phyloP scores from a whole-genome alignment of 1,284 basidiomycete species.

The Trametes pubescens region DNA sequence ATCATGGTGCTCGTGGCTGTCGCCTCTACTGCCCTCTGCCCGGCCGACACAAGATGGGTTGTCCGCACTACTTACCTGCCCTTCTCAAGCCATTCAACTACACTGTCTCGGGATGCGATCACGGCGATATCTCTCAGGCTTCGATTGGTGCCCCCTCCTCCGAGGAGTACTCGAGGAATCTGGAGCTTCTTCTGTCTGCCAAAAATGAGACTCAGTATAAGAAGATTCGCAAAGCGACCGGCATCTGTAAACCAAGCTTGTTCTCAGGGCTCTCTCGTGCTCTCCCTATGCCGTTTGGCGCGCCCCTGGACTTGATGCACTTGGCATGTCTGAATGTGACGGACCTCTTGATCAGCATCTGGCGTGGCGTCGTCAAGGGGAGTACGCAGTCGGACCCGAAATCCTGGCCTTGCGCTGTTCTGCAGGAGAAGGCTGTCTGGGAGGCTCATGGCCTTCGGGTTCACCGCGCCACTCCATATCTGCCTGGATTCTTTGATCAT shows the following conservation, averaged over 20 bases:
- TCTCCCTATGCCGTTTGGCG: slow-evolving; percentile 31
- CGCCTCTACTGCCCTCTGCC: slow-evolving; percentile 41
- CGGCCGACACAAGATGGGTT: slow-evolving; percentile 44
- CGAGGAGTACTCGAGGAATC: slow-evolving; percentile 30
- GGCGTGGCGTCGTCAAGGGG: slow-evolving; percentile 41
- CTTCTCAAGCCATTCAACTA: slow-evolving; percentile 41
- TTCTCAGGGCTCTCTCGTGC: slow-evolving; percentile 22
- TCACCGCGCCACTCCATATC: slow-evolving; percentile 22
- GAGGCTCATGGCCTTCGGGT: slow-evolving; percentile 41
- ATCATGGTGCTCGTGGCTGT: slow-evolving; percentile 45
- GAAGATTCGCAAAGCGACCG: slow-evolving; percentile 39
- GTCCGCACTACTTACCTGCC: slow-evolving; percentile 35
- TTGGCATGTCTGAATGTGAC: slow-evolving; percentile 39
- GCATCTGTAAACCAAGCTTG: slow-evolving; percentile 48
- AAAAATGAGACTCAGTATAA: slow-evolving; percentile 41
- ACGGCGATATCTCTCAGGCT: slow-evolving; percentile 43
- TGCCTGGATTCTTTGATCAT: slow-evolving; percentile 41
- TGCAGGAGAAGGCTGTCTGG: slow-evolving; percentile 45
- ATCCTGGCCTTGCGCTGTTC: slow-evolving; percentile 46
- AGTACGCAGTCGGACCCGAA: slow-evolving; percentile 40
- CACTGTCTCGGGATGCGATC: slow-evolving; percentile 38
- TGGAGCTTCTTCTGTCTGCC: slow-evolving; percentile 18
- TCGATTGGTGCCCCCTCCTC: slow-evolving; percentile 29
- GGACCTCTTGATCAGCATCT: slow-evolving; percentile 39
- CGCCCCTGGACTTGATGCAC: slow-evolving; percentile 42